These are phyloP conservation scores for Margaritispora aquatica DNA, from an alignment of 495 filamentous ascomycete species.

Conservation along the genomic window DNA sequence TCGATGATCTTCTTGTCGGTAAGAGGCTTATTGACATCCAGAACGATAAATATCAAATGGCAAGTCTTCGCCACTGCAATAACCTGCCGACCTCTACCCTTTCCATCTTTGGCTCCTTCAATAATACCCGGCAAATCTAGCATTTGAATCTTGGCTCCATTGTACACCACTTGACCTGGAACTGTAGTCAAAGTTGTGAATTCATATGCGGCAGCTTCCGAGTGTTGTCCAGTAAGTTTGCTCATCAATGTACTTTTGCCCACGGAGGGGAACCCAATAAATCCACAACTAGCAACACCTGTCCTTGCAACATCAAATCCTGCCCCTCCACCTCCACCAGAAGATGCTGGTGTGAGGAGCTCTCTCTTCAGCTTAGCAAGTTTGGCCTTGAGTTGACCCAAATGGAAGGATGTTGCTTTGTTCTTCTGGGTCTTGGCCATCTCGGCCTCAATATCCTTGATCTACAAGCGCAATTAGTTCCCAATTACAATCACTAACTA, in stretches of 20 bases:
- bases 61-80: conserved; percentile 99
- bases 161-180: conserved; percentile 92
- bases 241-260: conserved; percentile 98
- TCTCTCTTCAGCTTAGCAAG: conserved; percentile 96
- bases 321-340: conserved; percentile 78
- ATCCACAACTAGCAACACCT: conserved; percentile 91
- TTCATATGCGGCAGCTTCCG: conserved; percentile 94
- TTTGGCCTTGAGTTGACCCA: conserved; percentile 95
- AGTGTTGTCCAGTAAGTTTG: conserved; percentile 89
- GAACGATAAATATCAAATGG: conserved; percentile 96
- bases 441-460: conserved; percentile 50
- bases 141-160: conserved; percentile 97
- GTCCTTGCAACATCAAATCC: conserved; percentile 98
- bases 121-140: conserved; percentile 98
- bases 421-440: conserved; percentile 98
- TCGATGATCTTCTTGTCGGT: conserved; percentile 97
- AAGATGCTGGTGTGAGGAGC: conserved; percentile 75
- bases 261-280: conserved; percentile 87
- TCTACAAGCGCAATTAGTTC: conserved; percentile 47
- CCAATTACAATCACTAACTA: neutral
- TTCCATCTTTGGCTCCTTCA: conserved; percentile 95
- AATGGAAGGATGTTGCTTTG: conserved; percentile 85
- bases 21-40: conserved; percentile 97
- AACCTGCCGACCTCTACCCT: conserved; percentile 95
- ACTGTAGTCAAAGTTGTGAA: conserved; percentile 98